Evolutionary conservation across 495 filamentous ascomycete genomes (phyloP).

Genomic region (Hypoxylon subgilvum): DNA sequence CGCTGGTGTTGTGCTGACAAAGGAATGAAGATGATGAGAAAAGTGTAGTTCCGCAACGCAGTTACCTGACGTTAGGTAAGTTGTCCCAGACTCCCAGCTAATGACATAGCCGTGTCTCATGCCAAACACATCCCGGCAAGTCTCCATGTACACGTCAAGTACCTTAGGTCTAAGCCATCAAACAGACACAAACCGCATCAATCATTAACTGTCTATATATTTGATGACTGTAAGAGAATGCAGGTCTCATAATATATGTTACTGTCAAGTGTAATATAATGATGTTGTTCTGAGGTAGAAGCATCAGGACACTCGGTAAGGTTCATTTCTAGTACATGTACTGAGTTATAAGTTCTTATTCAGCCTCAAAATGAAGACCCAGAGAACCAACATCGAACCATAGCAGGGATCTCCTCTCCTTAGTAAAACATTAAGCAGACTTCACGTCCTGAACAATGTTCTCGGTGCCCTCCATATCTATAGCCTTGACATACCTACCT

Average conservation of each 20-base stretch:
- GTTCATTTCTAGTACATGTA: constrained; percentile 11
- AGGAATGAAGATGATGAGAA: constrained; percentile 16
- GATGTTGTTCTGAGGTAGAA: no score
- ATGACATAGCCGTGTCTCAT: constrained; percentile 35
- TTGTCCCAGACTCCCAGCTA: constrained; percentile 21
- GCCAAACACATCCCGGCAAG: constrained; percentile 5
- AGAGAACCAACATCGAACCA: not conserved
- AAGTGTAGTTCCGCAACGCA: constrained; percentile 25
- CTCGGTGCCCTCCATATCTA: not conserved
- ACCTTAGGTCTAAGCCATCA: not conserved
- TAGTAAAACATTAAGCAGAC: not conserved
- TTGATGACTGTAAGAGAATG: no score
- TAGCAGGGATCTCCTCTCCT: constrained; percentile 23
- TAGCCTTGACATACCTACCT: no score
- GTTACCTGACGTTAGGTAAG: constrained; percentile 24
- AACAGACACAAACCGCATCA: not conserved
- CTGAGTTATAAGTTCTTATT: not conserved
- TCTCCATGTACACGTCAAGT: constrained; percentile 1
- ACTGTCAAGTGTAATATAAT: no score
- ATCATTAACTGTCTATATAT: not conserved
- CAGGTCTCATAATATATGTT: no score
- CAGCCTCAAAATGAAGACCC: constrained; percentile 31
- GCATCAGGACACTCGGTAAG: no score
- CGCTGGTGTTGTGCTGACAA: constrained; percentile 19
- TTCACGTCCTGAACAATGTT: not conserved